These are phyloP conservation scores for Ceratobasidium sp. DNA, from an alignment of 1,284 basidiomycete genomes.

Conservation along the genomic window DNA sequence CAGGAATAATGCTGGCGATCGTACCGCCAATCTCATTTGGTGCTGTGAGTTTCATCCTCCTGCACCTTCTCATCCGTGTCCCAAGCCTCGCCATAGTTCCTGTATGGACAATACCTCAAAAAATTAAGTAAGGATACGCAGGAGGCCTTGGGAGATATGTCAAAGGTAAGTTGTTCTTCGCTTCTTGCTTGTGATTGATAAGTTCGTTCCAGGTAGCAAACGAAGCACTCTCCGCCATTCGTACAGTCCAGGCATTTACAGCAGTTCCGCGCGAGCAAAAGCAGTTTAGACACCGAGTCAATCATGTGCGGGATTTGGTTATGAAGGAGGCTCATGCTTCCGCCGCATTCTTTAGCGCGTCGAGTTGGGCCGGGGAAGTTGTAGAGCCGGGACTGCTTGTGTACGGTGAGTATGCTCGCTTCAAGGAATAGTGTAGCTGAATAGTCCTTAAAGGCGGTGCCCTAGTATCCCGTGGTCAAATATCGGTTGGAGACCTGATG, in stretches of 20 bases:
- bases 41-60: conserved; percentile 71
- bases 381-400: conserved; percentile 91
- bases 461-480: conserved; percentile 87
- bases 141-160: conserved; percentile 95
- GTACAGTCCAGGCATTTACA: conserved; percentile 95
- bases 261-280: conserved; percentile 78
- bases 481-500: conserved; percentile 92
- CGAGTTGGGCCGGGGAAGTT: conserved; percentile 95
- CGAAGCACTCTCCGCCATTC: conserved; percentile 92
- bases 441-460: conserved; percentile 75
- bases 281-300: conserved; percentile 78
- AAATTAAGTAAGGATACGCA: conserved; percentile 93
- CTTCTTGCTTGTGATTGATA: no score
- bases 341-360: conserved; percentile 93
- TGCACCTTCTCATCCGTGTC: no score
- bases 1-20: conserved; percentile 92
- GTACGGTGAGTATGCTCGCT: conserved; percentile 72
- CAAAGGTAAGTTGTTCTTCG: conserved; percentile 68
- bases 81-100: conserved; percentile 68
- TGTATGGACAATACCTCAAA: conserved; percentile 96
- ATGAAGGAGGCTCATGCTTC: conserved; percentile 91
- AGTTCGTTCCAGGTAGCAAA: conserved; percentile 80
- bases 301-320: conserved; percentile 80
- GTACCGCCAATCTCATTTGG: conserved; percentile 97
- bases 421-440: background rate